These are phyloP conservation scores for Ophiostoma fasciatum DNA, from an alignment of 2,329 filamentous ascomycete species.

Conservation along the genomic window DNA sequence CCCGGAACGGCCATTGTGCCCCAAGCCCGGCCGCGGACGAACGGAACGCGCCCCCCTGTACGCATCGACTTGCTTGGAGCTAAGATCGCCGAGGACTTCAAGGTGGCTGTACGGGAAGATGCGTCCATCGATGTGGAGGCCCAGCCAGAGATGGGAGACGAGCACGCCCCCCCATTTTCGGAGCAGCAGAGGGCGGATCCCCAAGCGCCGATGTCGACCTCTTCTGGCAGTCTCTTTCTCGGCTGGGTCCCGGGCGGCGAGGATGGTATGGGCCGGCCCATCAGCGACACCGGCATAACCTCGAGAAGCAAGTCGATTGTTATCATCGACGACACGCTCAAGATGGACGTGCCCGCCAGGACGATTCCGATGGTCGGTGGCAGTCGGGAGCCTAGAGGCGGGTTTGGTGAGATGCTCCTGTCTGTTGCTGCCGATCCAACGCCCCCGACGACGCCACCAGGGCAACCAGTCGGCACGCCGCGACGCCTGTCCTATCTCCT, in stretches of 20 bases:
- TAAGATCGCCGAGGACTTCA: slow-evolving; percentile 63
- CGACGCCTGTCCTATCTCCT: slow-evolving; percentile 41
- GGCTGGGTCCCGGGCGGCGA: neutral
- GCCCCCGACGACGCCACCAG: slow-evolving; percentile 46
- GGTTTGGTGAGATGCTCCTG: slow-evolving; percentile 37
- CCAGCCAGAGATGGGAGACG: neutral
- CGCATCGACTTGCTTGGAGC: slow-evolving; percentile 76
- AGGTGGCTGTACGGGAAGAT: slow-evolving; percentile 56
- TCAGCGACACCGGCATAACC: slow-evolving; percentile 48
- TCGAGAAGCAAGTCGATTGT: slow-evolving; percentile 80
- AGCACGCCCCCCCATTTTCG: neutral
- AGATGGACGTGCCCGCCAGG: slow-evolving; percentile 38
- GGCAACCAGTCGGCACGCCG: slow-evolving; percentile 28
- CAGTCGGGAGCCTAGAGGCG: too few relatives aligned
- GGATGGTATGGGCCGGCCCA: slow-evolving; percentile 20
- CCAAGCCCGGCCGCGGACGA: slow-evolving; percentile 30
- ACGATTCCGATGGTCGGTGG: too few relatives aligned
- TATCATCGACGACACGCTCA: slow-evolving; percentile 62
- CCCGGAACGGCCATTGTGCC: slow-evolving; percentile 47
- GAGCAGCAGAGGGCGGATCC: slow-evolving; percentile 13
- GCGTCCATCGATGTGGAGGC: slow-evolving; percentile 26
- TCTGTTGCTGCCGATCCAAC: slow-evolving; percentile 37
- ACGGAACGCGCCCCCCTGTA: slow-evolving; percentile 35
- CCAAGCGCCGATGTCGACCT: slow-evolving; percentile 21
- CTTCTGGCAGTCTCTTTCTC: slow-evolving; percentile 24